Evolutionary conservation across 306 rosid species (phyloP), one percentile per base, ranked within the genome.

Genomic region (Neltuma alba): DNA sequence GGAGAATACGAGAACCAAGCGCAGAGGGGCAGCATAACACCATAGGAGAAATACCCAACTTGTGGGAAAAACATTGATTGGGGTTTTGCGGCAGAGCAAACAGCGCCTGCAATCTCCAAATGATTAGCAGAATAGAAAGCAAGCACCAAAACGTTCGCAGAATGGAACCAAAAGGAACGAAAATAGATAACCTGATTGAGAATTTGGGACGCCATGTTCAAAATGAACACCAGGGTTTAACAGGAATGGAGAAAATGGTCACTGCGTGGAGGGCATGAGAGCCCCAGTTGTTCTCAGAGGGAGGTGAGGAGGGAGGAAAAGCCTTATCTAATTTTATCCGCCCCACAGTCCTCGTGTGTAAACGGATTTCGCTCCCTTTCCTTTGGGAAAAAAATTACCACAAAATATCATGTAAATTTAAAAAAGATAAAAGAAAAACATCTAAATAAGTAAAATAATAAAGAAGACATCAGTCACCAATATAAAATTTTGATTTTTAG

Each of bases 181-280:
- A 27, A 76, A 54, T 71, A 74, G 15, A 76, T 40, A 80, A 92
- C 98, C 98, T 92, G 97, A 68, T 92, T 89, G 41, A 89, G 82
- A 81, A 91, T 83, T 80, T 86, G 94, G 72, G 96, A 84, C 55
- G 87, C 96, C 96, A 92, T 92, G 78, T 11, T 41, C 25, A 21
- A 8, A 76, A 45, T 38, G 70, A 72, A 21, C 31, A 50, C 38
- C 48, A 58, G 86, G 83, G 79, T 74, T 81, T 40, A 7, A 50
- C 52, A 23, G 38, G n/a, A 72, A 78, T 23, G 76, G 60, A 36
- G 50, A 58, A 31, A 33, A 48, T 6, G 13, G 72, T 77, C 79
- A 78, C 47, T n/a, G 89, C 47, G 77, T 12, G 27, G 36, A 62
- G 77, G 70, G 40, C 84, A 84, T 82, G 82, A 76, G 63, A 72